Conservation (phyloP, 2,329 filamentous ascomycete genomes). For the Knufia fluminis region DNA sequence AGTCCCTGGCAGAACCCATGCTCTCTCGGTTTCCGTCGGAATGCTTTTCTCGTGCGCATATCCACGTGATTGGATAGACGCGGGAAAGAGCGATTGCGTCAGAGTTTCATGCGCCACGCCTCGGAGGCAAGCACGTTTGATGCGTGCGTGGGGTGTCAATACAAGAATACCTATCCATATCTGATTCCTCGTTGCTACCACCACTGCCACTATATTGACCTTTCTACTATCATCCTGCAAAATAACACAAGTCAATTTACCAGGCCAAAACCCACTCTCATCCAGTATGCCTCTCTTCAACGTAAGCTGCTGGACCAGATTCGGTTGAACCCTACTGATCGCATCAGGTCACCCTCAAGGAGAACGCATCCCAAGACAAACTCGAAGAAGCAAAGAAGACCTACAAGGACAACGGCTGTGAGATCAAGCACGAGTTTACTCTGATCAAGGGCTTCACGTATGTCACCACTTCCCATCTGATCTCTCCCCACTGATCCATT, state of each 20-base stretch:
- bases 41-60: neutral
- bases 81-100: neutral
- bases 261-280: too few species aligned
- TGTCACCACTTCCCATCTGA: conserved; percentile 29
- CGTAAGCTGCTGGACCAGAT: conserved; percentile 27
- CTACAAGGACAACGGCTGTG: conserved; percentile 65
- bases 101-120: neutral
- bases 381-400: conserved; percentile 67
- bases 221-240: too few species aligned
- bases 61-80: too few species aligned
- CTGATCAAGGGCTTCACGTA: conserved; percentile 93
- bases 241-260: too few species aligned
- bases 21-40: neutral
- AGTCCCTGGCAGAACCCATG: neutral
- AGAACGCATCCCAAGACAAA: conserved; percentile 55
- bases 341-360: conserved; percentile 69
- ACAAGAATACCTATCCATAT: neutral
- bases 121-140: too few species aligned
- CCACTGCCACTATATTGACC: neutral
- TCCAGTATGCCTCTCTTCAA: conserved; percentile 33
- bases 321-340: neutral
- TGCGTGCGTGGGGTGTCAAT: too few species aligned
- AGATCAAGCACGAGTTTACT: conserved; percentile 73
- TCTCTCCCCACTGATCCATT: too few species aligned
- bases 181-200: neutral